These are phyloP conservation scores for Scedosporium apiospermum DNA, from an alignment of 2,329 filamentous ascomycete genomes.

Conservation along the genomic window DNA sequence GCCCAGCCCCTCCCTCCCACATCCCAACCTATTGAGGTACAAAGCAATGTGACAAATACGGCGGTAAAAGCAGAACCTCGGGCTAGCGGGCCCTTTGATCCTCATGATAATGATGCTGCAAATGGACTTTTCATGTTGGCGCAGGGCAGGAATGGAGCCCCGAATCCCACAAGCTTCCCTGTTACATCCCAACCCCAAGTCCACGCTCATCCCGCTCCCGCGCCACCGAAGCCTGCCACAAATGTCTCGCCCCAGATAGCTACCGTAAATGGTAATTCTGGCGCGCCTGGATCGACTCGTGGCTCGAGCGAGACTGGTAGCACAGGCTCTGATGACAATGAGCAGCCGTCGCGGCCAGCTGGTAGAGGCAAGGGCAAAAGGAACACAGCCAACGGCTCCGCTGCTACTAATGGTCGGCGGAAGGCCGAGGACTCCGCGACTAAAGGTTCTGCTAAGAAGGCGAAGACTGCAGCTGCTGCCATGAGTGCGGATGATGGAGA, in stretches of 20 bases:
- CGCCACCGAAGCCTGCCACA: conserved; percentile 20
- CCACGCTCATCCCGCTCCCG: conserved; percentile 37
- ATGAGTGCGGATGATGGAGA: conserved; percentile 17
- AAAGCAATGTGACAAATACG: conserved; percentile 25
- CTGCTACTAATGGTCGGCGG: conserved; percentile 55
- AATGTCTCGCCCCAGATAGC: conserved; percentile 43
- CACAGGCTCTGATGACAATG: conserved; percentile 63
- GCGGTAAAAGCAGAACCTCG: conserved; percentile 39
- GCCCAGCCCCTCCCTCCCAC: conserved; percentile 22
- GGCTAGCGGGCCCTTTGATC: conserved; percentile 61
- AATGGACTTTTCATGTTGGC: conserved; percentile 91
- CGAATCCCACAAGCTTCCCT: conserved; percentile 38
- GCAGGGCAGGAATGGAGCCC: conserved; percentile 56
- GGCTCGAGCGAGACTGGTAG: conserved; percentile 60
- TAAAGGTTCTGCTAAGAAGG: conserved; percentile 64
- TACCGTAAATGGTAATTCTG: conserved; percentile 33
- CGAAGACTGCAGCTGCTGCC: conserved; percentile 43
- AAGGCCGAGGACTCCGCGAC: conserved; percentile 61
- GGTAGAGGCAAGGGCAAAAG: conserved; percentile 63
- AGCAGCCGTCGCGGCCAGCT: conserved; percentile 50
- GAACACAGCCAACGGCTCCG: conserved; percentile 28
- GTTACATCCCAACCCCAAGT: conserved; percentile 33
- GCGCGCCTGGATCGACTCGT: conserved; percentile 28
- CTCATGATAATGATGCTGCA: conserved; percentile 89
- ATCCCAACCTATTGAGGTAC: conserved; percentile 45